Percentiles rank a stretch among this genome's conserved stretches.
Evolutionary conservation across 2,329 filamentous ascomycete species (phyloP).

Genomic region (Talaromyces sp.): DNA sequence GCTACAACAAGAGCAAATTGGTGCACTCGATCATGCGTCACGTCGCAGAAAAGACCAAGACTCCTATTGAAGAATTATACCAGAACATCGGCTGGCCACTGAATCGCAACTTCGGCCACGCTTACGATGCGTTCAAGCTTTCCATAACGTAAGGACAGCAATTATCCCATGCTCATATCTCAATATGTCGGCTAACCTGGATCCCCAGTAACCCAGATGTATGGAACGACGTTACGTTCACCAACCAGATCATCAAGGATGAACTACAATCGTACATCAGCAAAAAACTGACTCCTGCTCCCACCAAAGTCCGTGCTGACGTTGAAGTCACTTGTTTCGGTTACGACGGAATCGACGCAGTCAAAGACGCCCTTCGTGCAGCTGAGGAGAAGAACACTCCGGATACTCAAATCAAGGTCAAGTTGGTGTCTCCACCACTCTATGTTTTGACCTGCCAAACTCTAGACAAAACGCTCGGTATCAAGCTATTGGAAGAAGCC

Average conservation of each 20-base stretch:
- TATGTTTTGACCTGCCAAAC: slow-evolving; percentile 96
- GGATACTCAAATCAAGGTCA: slow-evolving; percentile 94
- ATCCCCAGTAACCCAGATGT: slow-evolving; percentile 75
- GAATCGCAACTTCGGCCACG: slow-evolving; percentile 95
- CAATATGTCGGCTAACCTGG: slow-evolving; percentile 4
- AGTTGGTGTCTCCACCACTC: slow-evolving; percentile 92
- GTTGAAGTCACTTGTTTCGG: slow-evolving; percentile 93
- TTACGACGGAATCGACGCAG: slow-evolving; percentile 96
- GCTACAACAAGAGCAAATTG: slow-evolving; percentile 99
- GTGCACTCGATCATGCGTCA: slow-evolving; percentile 99
- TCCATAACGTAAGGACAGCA: slow-evolving; percentile 73
- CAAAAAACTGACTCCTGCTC: slow-evolving; percentile 94
- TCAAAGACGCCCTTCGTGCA: slow-evolving; percentile 85
- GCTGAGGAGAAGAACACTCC: slow-evolving; percentile 90
- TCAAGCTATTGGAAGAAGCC: slow-evolving; percentile 77
- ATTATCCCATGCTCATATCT: neutral
- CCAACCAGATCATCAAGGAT: slow-evolving; percentile 75
- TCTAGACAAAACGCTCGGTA: slow-evolving; percentile 84
- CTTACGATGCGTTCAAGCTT: slow-evolving; percentile 97
- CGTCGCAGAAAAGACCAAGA: slow-evolving; percentile 92
- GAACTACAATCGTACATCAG: slow-evolving; percentile 93
- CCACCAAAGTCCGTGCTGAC: slow-evolving; percentile 97
- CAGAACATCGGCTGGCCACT: slow-evolving; percentile 93
- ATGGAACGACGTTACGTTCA: slow-evolving; percentile 89
- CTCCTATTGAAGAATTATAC: slow-evolving; percentile 91